Conservation (phyloP, 129 eudicot species). For the Escallonia rubra region DNA sequence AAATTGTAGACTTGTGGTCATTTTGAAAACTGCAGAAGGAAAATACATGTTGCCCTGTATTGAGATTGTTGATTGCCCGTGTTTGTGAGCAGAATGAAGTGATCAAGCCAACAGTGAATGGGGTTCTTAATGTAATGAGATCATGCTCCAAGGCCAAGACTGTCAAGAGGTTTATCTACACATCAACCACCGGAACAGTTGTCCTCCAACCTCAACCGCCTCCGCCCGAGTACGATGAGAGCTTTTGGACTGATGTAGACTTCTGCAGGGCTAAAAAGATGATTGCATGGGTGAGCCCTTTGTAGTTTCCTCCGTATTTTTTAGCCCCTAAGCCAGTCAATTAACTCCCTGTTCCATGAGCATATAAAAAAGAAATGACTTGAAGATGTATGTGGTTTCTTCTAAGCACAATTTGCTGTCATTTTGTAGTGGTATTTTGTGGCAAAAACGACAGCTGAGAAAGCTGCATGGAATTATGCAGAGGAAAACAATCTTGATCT, state of each 20-base stretch:
- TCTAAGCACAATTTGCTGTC: too few species aligned
- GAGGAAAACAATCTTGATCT: conserved; percentile 2
- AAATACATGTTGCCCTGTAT: too few species aligned
- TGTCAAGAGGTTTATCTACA: conserved; percentile 10
- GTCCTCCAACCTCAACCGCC: neutral
- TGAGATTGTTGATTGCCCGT: neutral
- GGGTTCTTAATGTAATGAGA: conserved; percentile 9
- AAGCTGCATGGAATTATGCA: conserved; percentile 20
- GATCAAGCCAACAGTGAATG: conserved; percentile 13
- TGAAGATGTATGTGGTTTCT: too few species aligned
- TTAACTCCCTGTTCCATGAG: neutral
- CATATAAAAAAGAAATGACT: neutral
- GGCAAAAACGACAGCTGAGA: conserved; percentile 17
- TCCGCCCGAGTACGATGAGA: conserved; percentile 10
- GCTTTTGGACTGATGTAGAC: conserved; percentile 7
- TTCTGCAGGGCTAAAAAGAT: neutral
- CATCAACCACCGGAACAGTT: conserved; percentile 10
- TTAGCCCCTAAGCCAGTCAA: too few species aligned
- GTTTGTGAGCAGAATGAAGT: conserved; percentile 13
- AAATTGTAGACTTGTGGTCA: too few species aligned
- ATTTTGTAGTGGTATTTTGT: neutral
- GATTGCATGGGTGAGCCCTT: conserved; percentile 1
- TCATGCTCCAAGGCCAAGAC: conserved; percentile 11
- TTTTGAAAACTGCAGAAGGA: too few species aligned
- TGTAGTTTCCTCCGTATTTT: neutral